Evolutionary conservation across 257 asterid species (phyloP), one percentile per base, ranked within the genome.

Genomic region (Petunia secreta): DNA sequence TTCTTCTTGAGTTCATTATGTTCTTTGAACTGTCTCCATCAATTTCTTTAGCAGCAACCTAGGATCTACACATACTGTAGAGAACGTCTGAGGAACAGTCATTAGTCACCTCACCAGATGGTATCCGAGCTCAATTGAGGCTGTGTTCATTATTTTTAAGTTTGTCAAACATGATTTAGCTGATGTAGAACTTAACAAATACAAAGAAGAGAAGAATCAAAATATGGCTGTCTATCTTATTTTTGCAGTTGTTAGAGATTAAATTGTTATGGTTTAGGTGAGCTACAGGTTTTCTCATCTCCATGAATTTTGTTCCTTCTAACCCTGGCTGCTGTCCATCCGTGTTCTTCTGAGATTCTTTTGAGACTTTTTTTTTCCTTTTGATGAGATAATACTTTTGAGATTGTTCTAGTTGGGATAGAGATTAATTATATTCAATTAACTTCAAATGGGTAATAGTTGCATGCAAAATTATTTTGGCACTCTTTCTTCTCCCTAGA

Each of bases 101-200:
- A 25, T 25, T 25, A 38, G 9, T 37, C 46, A 38, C 46, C 71
- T 63, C 3, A 63, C 71, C 38, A 37, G 71, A 11, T 63, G 71
- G 46, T 11, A 63, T 37, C 4, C 38, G 48, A 63, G 46, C 46
- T 63, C 48, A 38, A 63, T 38, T 38, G 48, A 63, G 8, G 71
- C 11, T 38, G 71, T 2, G 44, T 37, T 63, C 46, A 2, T 63
- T 38, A 43, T 38, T 46, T 63, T 63, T 25, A 63, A 63, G 71
- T 63, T 63, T 63, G 71, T 37, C 46, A 37, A 38, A 37, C 71
- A 63, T 16, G 71, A 63, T 38, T 63, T 63, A 63, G 71, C 46
- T 37, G 71, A 63, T 37, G 16, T 38, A 63, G 48, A 63, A 63
- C 34, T 39, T 64, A 13, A 48, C 63, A 64, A 64, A 5, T 38